Base-by-base conservation (phyloP, 345 rosid genomes). In the sweet orange (Citrus sinensis) region DNA sequence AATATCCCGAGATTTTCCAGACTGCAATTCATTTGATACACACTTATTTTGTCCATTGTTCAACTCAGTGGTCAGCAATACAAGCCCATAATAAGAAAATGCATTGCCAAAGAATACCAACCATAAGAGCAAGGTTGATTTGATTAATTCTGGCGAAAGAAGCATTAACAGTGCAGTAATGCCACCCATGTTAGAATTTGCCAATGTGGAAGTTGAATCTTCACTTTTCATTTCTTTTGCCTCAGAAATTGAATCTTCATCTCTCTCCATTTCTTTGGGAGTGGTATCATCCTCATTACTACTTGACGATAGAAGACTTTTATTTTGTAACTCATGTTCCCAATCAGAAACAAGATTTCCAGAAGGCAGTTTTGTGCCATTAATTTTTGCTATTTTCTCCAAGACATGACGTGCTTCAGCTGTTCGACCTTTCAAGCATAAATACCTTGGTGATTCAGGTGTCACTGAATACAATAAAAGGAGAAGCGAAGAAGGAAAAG, bases 51-150 rank as follows among this genome's bases (percentile, higher is more conserved):
- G 84, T 72, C 90, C 87, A 37, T 80, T 87, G 83, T 83, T 90
- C 79, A 96, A 88, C 84, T 96, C 97, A 13, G 97, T 91, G 71
- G 99, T 96, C 84, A 96, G 94, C 83, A 96, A 84, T 58, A 94
- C 97, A 37, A 96, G 83, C 17, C 98, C 98, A 40, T 96, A 96
- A 74, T 96, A 96, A 7, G 95, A 82, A 85, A 96, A 94, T 6
- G 99, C 91, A 77, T 92, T 96, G 69, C 98, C 98, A 73, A 96
- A 91, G 81, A 91, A 96, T 6, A 91, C 93, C 30, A 83, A 74
- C 99, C 98, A 96, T 73, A 96, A 80, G 69, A 96, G 98, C 78
- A 86, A 74, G 71, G 97, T 96, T 74, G 97, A 81, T 82, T 83
- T 90, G 55, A 82, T 39, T 80, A 96, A 86, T 70, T 80, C 81